Evolutionary conservation across 768 basidiomycete genomes (phyloP), one percentile per base, ranked within the genome.

Genomic region (Leucogyrophana mollusca): DNA sequence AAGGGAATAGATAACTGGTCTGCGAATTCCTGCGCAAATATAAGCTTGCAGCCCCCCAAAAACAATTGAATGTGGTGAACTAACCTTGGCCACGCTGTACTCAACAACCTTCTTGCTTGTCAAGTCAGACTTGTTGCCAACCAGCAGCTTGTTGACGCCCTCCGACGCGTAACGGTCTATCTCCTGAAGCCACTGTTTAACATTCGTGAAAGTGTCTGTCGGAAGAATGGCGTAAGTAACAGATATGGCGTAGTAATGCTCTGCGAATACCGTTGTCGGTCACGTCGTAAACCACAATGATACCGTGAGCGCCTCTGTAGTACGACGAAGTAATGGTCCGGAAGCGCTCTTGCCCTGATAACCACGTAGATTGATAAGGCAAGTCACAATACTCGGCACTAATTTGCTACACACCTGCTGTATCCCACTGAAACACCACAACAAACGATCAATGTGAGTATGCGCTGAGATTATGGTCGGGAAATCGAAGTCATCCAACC

Each of bases 311-410:
- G 34, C 96, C 96, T 49, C 96, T 83, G 75, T 99, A 99, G 78
- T 99, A 99, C n/a, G 94, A 92, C 3, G 94, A 93, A 6, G 96
- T 98, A 67, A 99, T 99, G 11, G 96, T 98, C 51, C 96, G 83
- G 87, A 97, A 97, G 23, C 94, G 84, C 69, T 99, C 96, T 69
- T 99, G 96, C 32, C 96, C 90, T 90, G 51, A 52, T 45, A 34
- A 13, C 27, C 13, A 6, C 7, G 7, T 52, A 24, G 42, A 30
- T n/a, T 42, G 17, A 16, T n/a, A 32, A 33, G 25, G 24, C 37
- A 23, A 21, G 22, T 57, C 25, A 57, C 37, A 11, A 25, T 23
- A 40, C 18, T 9, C 16, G 16, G 22, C 4, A 25, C 20, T 35
- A 37, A 35, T 22, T 30, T 30, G 27, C 27, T 7, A 61, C 76